phyloP scores from a whole-genome alignment of 1,284 basidiomycete genomes.

The Pterulicium gracile region DNA sequence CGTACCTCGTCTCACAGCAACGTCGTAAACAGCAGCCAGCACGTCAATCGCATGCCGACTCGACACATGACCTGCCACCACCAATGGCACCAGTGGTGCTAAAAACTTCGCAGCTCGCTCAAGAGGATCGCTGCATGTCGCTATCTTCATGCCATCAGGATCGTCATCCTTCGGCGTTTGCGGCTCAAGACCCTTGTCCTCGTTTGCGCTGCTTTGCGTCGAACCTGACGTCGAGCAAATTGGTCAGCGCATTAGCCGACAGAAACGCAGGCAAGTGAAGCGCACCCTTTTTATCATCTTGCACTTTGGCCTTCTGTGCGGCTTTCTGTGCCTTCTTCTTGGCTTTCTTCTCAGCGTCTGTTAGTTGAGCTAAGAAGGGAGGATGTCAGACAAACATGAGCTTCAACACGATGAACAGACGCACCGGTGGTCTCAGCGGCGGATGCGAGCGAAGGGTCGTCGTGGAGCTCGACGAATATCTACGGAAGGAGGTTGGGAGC shows the following conservation, averaged over 20 bases:
- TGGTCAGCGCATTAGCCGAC: neutral
- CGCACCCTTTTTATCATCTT: conserved; percentile 50
- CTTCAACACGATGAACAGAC: neutral
- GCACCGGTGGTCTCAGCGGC: conserved; percentile 24
- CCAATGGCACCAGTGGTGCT: conserved; percentile 47
- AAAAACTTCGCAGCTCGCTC: conserved; percentile 72
- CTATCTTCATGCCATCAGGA: conserved; percentile 67
- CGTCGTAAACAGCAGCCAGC: conserved; percentile 74
- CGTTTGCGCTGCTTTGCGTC: conserved; percentile 31
- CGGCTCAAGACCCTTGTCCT: conserved; percentile 70
- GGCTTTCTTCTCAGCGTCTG: conserved; percentile 76
- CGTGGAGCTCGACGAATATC: conserved; percentile 70
- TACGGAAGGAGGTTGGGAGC: conserved; percentile 18
- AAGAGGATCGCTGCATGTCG: conserved; percentile 58
- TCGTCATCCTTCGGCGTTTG: conserved; percentile 67
- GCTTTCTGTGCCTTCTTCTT: conserved; percentile 89
- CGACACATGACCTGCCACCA: neutral
- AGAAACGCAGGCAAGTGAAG: conserved; percentile 4
- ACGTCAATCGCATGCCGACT: conserved; percentile 49
- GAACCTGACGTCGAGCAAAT: conserved; percentile 10
- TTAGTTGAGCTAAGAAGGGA: conserved; percentile 22
- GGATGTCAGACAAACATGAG: neutral
- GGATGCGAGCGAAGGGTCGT: conserved; percentile 57
- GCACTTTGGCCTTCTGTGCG: conserved; percentile 50
- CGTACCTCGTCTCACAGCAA: conserved; percentile 70